These are phyloP conservation scores for Pisolithus thermaeus DNA, from an alignment of 1,284 basidiomycete species.

Conservation along the genomic window DNA sequence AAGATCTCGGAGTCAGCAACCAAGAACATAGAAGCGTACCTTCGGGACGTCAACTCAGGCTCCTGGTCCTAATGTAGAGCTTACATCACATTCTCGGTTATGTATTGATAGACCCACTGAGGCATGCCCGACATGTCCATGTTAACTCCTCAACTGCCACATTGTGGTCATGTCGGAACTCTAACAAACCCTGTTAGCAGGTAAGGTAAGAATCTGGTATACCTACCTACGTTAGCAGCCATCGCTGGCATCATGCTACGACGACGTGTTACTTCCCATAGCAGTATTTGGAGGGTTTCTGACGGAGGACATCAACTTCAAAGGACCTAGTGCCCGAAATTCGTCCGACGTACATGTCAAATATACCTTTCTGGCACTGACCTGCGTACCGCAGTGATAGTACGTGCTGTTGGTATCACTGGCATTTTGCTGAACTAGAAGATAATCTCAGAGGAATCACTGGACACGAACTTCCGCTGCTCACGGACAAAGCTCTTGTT, in stretches of 20 bases:
- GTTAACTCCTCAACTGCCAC: conserved; percentile 54
- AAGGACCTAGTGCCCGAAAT: background rate
- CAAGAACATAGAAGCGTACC: conserved; percentile 53
- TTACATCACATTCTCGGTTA: conserved; percentile 55
- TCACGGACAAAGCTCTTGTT: background rate
- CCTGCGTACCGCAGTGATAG: conserved; percentile 64
- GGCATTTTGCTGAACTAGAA: conserved; percentile 42
- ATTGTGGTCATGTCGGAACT: conserved; percentile 52
- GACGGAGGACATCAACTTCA: conserved; percentile 4
- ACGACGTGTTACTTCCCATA: conserved; percentile 37
- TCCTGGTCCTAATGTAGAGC: conserved; percentile 20
- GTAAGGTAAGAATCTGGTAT: background rate
- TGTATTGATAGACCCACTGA: conserved; percentile 40
- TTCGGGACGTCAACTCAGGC: conserved; percentile 10
- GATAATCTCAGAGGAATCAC: conserved; percentile 35
- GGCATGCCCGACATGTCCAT: conserved; percentile 54
- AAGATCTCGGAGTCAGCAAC: conserved; percentile 56
- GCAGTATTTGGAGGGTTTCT: conserved; percentile 55
- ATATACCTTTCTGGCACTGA: conserved; percentile 77
- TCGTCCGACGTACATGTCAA: conserved; percentile 48
- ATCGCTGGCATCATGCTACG: conserved; percentile 47
- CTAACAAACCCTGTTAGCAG: conserved; percentile 11
- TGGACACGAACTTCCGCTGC: background rate
- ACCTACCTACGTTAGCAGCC: conserved; percentile 37
- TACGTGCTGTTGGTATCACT: conserved; percentile 65